Percentiles rank a stretch among this genome's conserved stretches.
These are phyloP conservation scores for Eutypella sp. DNA, from an alignment of 2,329 filamentous ascomycete genomes.

Conservation along the genomic window DNA sequence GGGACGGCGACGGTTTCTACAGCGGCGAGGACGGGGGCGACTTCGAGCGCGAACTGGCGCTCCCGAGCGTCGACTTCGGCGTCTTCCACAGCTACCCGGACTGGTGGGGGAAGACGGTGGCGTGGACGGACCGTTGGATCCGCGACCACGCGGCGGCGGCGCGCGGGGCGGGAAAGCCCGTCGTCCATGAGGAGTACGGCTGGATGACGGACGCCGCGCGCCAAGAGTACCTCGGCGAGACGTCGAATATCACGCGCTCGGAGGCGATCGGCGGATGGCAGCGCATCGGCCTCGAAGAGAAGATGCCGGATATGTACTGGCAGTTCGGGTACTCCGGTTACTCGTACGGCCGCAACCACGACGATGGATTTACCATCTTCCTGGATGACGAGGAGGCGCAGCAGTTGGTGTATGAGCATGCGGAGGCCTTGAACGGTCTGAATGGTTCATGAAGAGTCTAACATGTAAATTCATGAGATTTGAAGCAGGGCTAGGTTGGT, in stretches of 20 bases:
- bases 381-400: conserved; percentile 44
- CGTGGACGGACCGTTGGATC: conserved; percentile 51
- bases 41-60: conserved; percentile 44
- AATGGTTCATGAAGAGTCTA: conserved; percentile 14
- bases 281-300: conserved; percentile 39
- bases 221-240: conserved; percentile 38
- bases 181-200: conserved; percentile 52
- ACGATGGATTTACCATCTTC: conserved; percentile 54
- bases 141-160: conserved; percentile 44
- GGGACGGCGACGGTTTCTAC: conserved; percentile 42
- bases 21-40: conserved; percentile 47
- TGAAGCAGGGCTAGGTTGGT: too few species aligned
- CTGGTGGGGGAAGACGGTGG: conserved; percentile 47
- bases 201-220: conserved; percentile 47
- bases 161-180: conserved; percentile 41
- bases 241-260: conserved; percentile 37
- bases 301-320: conserved; percentile 51
- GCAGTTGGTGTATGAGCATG: conserved; percentile 39
- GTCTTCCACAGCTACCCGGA: conserved; percentile 53
- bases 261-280: conserved; percentile 47
- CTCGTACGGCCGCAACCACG: conserved; percentile 48
- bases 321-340: conserved; percentile 47
- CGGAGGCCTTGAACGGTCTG: conserved; percentile 33
- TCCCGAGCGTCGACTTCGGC: conserved; percentile 48
- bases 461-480: too few species aligned